Evolutionary conservation across 768 basidiomycete genomes (phyloP).

Genomic region (Mycena pura): DNA sequence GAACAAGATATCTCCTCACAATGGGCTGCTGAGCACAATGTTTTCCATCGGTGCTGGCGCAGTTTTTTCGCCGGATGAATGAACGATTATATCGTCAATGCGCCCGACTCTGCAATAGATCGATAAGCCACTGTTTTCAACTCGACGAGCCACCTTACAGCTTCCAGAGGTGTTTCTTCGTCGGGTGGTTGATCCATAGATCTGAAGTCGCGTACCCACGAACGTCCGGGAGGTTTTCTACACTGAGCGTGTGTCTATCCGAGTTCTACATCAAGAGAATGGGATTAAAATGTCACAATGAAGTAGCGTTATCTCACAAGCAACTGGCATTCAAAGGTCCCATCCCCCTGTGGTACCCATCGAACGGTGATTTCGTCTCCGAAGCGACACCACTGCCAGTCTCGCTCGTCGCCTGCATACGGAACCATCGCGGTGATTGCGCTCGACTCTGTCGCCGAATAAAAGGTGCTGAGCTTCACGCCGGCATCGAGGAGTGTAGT

Average conservation of each 20-base stretch:
- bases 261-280: constrained; percentile 24
- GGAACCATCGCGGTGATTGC: not conserved
- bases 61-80: constrained; percentile 40
- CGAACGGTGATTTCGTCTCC: constrained; percentile 28
- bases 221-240: constrained; percentile 39
- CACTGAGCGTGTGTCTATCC: constrained; percentile 30
- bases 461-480: constrained; percentile 2
- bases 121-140: not conserved
- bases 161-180: constrained; percentile 47
- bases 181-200: constrained; percentile 51
- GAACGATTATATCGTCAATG: constrained; percentile 38
- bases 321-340: constrained; percentile 39
- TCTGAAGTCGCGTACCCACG: constrained; percentile 53
- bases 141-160: constrained; percentile 35
- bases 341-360: constrained; percentile 39
- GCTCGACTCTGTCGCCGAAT: not conserved
- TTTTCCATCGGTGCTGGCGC: constrained; percentile 39
- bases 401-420: constrained; percentile 28
- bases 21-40: constrained; percentile 28
- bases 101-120: constrained; percentile 42
- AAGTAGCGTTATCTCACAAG: constrained; percentile 25
- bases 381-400: constrained; percentile 23
- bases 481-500: constrained; percentile 1
- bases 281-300: not conserved
- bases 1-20: constrained; percentile 30